Conservation (phyloP, 2,329 filamentous ascomycete species). For the Trichoderma sp. region DNA sequence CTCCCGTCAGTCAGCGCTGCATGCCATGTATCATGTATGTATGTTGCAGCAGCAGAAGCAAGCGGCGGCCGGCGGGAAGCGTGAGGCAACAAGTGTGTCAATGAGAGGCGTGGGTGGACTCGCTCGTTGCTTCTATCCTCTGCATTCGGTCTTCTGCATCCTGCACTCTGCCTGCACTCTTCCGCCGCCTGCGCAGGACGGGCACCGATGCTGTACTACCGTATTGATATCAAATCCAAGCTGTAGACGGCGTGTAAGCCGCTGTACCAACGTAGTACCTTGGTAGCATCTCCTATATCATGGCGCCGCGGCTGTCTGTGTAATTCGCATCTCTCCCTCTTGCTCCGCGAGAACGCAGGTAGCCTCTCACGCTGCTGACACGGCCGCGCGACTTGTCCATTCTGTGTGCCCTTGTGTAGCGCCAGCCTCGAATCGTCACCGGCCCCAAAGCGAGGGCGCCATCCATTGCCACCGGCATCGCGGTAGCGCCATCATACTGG, state of each 20-base stretch:
- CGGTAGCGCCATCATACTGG: neutral
- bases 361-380: neutral
- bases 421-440: conserved; percentile 12
- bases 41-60: neutral
- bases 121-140: neutral
- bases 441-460: conserved; percentile 7
- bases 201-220: neutral
- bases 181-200: neutral
- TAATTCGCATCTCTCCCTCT: conserved; percentile 17
- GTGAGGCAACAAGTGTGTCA: neutral
- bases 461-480: conserved; percentile 10
- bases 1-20: neutral
- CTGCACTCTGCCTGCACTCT: neutral
- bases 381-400: neutral
- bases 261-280: neutral
- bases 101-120: neutral
- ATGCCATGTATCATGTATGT: conserved; percentile 14
- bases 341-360: neutral
- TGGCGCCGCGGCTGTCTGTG: conserved; percentile 19
- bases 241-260: neutral
- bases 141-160: neutral
- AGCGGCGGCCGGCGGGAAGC: conserved; percentile 1
- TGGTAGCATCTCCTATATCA: conserved; percentile 23
- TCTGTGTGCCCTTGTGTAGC: conserved; percentile 18
- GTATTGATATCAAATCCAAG: neutral